phyloP scores from a whole-genome alignment of 2,329 filamentous ascomycete species.

The Talaromyces verruculosus region DNA sequence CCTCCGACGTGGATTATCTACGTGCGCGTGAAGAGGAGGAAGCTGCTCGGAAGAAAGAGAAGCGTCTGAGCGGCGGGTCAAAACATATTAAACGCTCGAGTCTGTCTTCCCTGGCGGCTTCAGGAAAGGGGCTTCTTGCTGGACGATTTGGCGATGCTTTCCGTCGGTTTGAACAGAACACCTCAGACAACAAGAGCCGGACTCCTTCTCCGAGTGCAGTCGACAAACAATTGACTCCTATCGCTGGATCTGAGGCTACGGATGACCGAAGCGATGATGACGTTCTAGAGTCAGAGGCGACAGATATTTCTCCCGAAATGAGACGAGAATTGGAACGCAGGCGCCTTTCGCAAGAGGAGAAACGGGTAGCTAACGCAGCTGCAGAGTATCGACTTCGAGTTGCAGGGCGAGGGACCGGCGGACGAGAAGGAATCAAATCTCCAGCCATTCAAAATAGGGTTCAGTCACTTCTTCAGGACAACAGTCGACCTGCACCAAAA shows the following conservation, averaged over 20 bases:
- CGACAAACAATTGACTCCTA: slow-evolving; percentile 61
- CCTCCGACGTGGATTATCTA: slow-evolving; percentile 80
- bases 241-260: slow-evolving; percentile 73
- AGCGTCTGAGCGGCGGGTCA: slow-evolving; percentile 52
- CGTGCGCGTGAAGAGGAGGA: slow-evolving; percentile 68
- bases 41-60: slow-evolving; percentile 58
- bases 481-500: slow-evolving; percentile 61
- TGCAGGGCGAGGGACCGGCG: slow-evolving; percentile 56
- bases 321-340: slow-evolving; percentile 83
- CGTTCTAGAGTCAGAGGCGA: slow-evolving; percentile 63
- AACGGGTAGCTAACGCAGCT: slow-evolving; percentile 81
- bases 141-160: slow-evolving; percentile 93
- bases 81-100: slow-evolving; percentile 72
- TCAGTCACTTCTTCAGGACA: slow-evolving; percentile 77
- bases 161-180: slow-evolving; percentile 75
- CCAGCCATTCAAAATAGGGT: slow-evolving; percentile 91
- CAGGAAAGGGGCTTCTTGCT: slow-evolving; percentile 77
- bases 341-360: slow-evolving; percentile 81
- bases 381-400: slow-evolving; percentile 81
- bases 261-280: slow-evolving; percentile 68
- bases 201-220: slow-evolving; percentile 45
- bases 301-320: slow-evolving; percentile 80
- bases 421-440: slow-evolving; percentile 61
- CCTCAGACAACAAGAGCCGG: slow-evolving; percentile 34
- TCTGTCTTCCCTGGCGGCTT: slow-evolving; percentile 65